A percentile compares a stretch with the other conserved stretches of the same genome.
phyloP scores from a whole-genome alignment of 192 early-diverging fungal species.

The Mortierella alpina region DNA sequence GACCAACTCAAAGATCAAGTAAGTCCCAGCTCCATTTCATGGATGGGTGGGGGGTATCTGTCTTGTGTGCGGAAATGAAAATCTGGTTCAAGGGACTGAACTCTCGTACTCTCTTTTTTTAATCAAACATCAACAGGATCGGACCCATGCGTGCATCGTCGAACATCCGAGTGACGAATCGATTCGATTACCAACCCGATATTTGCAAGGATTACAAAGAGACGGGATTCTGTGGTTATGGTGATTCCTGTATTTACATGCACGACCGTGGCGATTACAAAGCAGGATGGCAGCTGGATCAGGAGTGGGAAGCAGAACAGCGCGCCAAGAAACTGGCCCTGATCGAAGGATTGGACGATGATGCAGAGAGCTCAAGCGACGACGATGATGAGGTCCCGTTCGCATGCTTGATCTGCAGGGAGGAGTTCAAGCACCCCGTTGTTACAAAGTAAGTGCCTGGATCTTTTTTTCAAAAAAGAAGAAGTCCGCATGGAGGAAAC shows the following conservation, averaged over 20 bases:
- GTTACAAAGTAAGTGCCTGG: conserved; percentile 77
- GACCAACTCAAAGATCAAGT: conserved; percentile 66
- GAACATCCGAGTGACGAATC: conserved; percentile 81
- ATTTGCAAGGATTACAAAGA: conserved; percentile 99
- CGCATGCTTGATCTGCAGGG: conserved; percentile 93
- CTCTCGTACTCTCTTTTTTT: neutral
- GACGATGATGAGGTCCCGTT: conserved; percentile 90
- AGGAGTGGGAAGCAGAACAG: conserved; percentile 95
- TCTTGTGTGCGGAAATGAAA: neutral
- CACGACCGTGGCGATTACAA: conserved; percentile 99
- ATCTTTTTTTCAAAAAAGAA: conserved; percentile 13
- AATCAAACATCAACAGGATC: conserved; percentile 59
- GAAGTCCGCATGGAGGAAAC: no score
- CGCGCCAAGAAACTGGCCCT: conserved; percentile 67
- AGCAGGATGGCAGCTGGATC: conserved; percentile 96
- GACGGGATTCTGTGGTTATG: conserved; percentile 96
- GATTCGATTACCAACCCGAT: conserved; percentile 98
- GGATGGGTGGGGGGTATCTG: neutral
- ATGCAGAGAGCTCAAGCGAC: conserved; percentile 56
- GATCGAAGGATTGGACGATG: conserved; percentile 62
- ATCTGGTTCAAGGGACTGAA: neutral
- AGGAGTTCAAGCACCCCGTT: conserved; percentile 89
- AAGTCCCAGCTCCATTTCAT: neutral
- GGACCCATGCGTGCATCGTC: conserved; percentile 79
- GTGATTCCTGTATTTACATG: conserved; percentile 97